A percentile compares a stretch with the other conserved stretches of the same genome.
Conservation (phyloP, 495 filamentous ascomycete genomes). For the Penicillium paxilli region DNA sequence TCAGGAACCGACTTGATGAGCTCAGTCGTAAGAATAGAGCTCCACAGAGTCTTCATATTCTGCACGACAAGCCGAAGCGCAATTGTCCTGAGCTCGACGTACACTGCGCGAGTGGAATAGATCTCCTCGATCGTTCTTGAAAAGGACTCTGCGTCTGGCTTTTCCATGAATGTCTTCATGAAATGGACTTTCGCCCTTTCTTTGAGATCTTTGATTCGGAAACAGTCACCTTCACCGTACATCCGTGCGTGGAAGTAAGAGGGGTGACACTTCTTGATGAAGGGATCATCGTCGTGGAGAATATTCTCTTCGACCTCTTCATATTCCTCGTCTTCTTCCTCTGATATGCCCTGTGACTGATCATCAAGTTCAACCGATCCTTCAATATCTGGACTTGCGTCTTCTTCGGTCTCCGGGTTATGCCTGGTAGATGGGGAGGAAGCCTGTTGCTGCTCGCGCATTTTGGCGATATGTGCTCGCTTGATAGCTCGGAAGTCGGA, state of each 20-base stretch:
- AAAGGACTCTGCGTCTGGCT: not conserved
- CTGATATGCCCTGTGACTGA: not conserved
- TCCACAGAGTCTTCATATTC: not conserved
- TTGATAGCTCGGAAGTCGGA: not conserved
- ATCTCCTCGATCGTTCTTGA: not conserved
- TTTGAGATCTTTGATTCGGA: not conserved
- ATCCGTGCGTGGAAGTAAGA: not conserved
- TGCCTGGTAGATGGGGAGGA: not conserved
- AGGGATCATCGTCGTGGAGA: not conserved
- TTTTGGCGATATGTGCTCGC: not conserved
- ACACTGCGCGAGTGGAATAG: not conserved
- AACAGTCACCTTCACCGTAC: not conserved
- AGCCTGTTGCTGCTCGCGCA: not conserved
- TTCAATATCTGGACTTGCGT: not conserved
- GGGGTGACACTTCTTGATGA: not conserved
- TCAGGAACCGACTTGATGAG: not conserved
- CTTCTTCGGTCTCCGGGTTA: not conserved
- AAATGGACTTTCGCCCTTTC: not conserved
- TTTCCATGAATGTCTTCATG: not conserved
- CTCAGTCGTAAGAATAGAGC: not conserved
- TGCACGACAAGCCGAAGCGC: not conserved
- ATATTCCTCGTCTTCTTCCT: not conserved
- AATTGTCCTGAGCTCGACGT: not conserved
- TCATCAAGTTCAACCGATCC: not conserved
- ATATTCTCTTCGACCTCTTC: not conserved